Evolutionary conservation across 2,329 filamentous ascomycete species (phyloP), one percentile per base, ranked within the genome.

Genomic region (Sclerotinia spermophila): DNA sequence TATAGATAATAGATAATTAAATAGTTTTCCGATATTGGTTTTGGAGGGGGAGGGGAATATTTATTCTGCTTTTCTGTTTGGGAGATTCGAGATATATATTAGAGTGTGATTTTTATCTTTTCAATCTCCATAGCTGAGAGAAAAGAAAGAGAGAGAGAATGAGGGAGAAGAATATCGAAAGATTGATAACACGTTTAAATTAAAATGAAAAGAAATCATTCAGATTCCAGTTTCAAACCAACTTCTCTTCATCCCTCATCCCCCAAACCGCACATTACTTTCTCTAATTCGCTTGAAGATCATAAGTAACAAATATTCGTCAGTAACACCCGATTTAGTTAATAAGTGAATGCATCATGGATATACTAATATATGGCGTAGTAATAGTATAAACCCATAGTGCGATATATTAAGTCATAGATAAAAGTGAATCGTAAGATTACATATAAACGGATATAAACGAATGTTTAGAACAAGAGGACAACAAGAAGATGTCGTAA

Each of bases 191-290:
- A 21, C 19, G 21, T 48, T 4, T 24, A 6, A 48, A 24, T 1
- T 10, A 1, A 1, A 24, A 11, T 24, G 4, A 5, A 1, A 10
- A 24, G 8, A 11, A 24, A 11, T n/a, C 10, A 0, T 19, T 24
- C 8, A 11, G 24, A 24, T 4, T 0, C 44, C 1, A 45, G 0
- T 24, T 10, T 24, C 44, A 24, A 24, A 48, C 24, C 44, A 48
- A n/a, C n/a, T n/a, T n/a, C n/a, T 48, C 24, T 48, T 13, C 4
- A 24, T 48, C 21, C 13, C 8, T 11, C 8, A 40, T 5, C 3
- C 6, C 13, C 1, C 13, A 40, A 40, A 40, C 13, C 38, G 8
- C 13, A 40, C 38, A 11, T 40, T 40, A 7, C 8, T 40, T 40
- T 42, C 40, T 13, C 40, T 42, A 42, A 13, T n/a, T 48, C 45